Evolutionary conservation across 2,329 filamentous ascomycete species (phyloP), one percentile per base, ranked within the genome.

Genomic region (Ophioceras dolichostomum): DNA sequence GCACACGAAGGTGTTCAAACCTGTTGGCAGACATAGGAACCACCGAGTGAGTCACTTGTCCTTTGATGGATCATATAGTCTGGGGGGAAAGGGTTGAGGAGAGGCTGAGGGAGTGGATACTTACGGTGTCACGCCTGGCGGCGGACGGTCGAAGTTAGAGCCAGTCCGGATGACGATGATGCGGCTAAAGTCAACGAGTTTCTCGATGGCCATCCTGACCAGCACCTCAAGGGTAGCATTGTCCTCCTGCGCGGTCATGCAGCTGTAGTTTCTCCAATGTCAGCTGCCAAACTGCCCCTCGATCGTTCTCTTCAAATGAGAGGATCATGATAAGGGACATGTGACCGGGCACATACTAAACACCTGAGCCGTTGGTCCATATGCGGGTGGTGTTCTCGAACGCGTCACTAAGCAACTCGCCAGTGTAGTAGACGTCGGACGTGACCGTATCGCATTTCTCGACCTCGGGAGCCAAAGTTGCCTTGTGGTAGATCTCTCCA

Each of bases 71-170:
- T n/a, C n/a, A n/a, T n/a, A n/a, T n/a, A n/a, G n/a, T n/a, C n/a
- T n/a, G n/a, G n/a, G n/a, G n/a, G n/a, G n/a, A n/a, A n/a, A n/a
- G n/a, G n/a, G n/a, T n/a, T n/a, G n/a, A n/a, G n/a, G n/a, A n/a
- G n/a, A 24, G 14, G 18, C 6, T 24, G 10, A 34, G 19, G 28
- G 4, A 5, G 4, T 16, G 2, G 28, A 17, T 17, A 31, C 28
- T 9, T 67, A 64, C 8, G 73, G 66, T 0, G 67, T 62, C 7
- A 70, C 54, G 10, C 68, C 70, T 1, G 71, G 68, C 18, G 73
- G 78, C 0, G 77, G 77, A 5, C 81, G 71, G 51, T 85, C 81
- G 49, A 85, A 85, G 58, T 85, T 74, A 9, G 76, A 79, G 65
- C 65, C 67, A 1, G 76, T 76, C 20, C 81, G 68, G 67, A 84